Evolutionary conservation across 179 eudicot genomes (phyloP).

Genomic region (Silene coronaria): DNA sequence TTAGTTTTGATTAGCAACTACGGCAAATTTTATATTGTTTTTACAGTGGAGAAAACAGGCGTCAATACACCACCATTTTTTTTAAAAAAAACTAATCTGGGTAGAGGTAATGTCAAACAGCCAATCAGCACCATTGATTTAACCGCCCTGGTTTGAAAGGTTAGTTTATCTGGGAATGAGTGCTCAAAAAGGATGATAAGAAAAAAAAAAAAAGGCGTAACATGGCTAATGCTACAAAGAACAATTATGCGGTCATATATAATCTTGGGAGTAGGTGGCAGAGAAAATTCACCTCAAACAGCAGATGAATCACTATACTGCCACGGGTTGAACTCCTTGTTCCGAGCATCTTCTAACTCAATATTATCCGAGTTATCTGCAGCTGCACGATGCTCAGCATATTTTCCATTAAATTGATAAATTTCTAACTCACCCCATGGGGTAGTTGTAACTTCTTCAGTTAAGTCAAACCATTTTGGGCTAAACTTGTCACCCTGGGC

Average conservation of each 20-base stretch:
- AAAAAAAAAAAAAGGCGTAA: background rate
- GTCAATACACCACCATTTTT: background rate
- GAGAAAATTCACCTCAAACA: constrained; percentile 26
- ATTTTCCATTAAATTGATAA: constrained; percentile 42
- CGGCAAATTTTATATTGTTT: background rate
- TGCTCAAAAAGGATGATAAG: background rate
- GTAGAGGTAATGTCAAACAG: background rate
- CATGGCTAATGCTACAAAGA: background rate
- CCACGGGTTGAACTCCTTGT: constrained; percentile 47
- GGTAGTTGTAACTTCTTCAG: constrained; percentile 38
- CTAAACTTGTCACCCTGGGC: constrained; percentile 35
- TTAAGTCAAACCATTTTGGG: constrained; percentile 41
- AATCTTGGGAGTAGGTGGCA: background rate
- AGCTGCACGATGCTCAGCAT: constrained; percentile 30
- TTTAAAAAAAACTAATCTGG: background rate
- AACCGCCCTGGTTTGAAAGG: background rate
- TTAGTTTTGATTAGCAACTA: too few relatives aligned
- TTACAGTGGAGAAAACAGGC: background rate
- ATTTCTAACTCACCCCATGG: constrained; percentile 53
- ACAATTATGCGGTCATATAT: background rate
- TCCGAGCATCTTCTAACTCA: constrained; percentile 32
- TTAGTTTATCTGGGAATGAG: background rate
- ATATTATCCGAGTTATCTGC: constrained; percentile 26
- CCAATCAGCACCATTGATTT: background rate
- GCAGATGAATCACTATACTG: constrained; percentile 34